phyloP scores from a whole-genome alignment of 129 eudicot species.

The Mikania micrantha region DNA sequence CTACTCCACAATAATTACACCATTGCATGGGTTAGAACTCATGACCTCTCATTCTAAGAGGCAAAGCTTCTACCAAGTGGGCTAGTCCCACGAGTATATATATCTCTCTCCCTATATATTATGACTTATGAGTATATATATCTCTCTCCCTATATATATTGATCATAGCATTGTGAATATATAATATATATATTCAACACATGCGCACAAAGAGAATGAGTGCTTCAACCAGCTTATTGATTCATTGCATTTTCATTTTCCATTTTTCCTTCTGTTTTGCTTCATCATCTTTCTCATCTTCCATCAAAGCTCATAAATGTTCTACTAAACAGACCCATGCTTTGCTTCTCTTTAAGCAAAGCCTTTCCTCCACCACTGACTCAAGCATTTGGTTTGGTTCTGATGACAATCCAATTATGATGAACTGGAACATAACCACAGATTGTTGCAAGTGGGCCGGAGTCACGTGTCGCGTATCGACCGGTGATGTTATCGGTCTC shows the following conservation, averaged over 20 bases:
- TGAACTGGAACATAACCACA: too few species aligned
- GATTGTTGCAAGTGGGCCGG: conserved; percentile 34
- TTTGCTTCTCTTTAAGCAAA: not conserved
- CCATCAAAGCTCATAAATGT: not conserved
- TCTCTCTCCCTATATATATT: too few species aligned
- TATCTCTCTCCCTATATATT: too few species aligned
- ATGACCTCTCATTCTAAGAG: too few species aligned
- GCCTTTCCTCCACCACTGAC: not conserved
- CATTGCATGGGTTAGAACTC: too few species aligned
- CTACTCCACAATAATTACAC: too few species aligned
- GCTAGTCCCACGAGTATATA: too few species aligned
- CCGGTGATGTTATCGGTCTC: conserved; percentile 23
- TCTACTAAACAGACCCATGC: too few species aligned
- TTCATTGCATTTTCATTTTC: not conserved
- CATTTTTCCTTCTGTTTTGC: not conserved
- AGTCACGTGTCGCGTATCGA: conserved; percentile 5
- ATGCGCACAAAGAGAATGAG: not conserved
- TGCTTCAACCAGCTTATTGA: not conserved
- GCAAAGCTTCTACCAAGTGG: too few species aligned
- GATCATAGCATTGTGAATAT: too few species aligned
- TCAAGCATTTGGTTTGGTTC: not conserved
- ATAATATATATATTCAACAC: too few species aligned
- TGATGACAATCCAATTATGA: not conserved
- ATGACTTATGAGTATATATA: too few species aligned
- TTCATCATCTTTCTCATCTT: not conserved